These are phyloP conservation scores for Candida tetrigidarum DNA, from an alignment of 1,139 yeast genomes.

Conservation along the genomic window DNA sequence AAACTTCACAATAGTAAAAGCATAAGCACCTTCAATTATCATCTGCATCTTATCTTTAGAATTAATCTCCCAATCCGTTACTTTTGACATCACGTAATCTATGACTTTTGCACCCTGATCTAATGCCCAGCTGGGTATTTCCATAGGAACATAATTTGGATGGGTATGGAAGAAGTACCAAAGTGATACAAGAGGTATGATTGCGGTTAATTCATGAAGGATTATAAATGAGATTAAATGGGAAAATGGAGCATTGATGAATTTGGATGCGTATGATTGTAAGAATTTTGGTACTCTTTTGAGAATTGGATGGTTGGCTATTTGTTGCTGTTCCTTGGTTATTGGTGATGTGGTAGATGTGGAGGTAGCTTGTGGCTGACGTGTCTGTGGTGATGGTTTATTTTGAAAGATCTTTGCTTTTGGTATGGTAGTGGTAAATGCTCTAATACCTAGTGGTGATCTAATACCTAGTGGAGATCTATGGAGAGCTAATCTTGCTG, in stretches of 20 bases:
- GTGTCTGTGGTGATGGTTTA: conserved; percentile 1
- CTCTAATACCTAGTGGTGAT: neutral
- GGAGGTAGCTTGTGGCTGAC: neutral
- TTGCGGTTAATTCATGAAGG: conserved; percentile 86
- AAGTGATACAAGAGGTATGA: conserved; percentile 73
- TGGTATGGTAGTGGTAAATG: neutral
- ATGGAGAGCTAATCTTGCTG: neutral
- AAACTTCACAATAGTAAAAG: conserved; percentile 78
- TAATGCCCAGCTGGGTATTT: conserved; percentile 69
- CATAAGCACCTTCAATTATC: conserved; percentile 83
- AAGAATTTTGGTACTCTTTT: conserved; percentile 51
- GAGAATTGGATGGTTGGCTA: conserved; percentile 36
- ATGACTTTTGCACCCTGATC: conserved; percentile 64
- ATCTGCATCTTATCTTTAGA: conserved; percentile 59
- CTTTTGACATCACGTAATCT: conserved; percentile 44
- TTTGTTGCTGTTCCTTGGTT: conserved; percentile 1
- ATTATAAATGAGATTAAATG: conserved; percentile 75
- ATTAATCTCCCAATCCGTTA: conserved; percentile 38
- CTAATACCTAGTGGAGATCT: conserved; percentile 1
- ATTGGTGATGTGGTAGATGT: neutral
- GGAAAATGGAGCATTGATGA: conserved; percentile 65
- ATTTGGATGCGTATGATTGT: conserved; percentile 51
- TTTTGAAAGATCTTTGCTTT: neutral
- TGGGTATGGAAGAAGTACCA: conserved; percentile 76
- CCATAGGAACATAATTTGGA: conserved; percentile 46